Conservation (phyloP, 345 rosid species). For the Citrus sinensis region DNA sequence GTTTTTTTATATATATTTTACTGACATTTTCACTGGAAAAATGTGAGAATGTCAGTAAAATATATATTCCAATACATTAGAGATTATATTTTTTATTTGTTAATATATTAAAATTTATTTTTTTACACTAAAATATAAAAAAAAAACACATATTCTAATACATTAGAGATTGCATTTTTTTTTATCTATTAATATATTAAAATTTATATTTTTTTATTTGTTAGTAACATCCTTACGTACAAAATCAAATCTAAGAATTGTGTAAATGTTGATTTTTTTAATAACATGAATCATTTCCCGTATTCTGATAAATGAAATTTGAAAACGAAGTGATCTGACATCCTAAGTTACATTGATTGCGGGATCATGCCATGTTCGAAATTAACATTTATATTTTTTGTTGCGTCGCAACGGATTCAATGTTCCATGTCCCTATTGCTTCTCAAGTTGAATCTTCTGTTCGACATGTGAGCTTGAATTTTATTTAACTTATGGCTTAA, state of each 20-base stretch:
- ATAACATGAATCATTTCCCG: background rate
- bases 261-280: background rate
- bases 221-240: no score
- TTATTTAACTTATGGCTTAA: background rate
- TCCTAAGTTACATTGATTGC: background rate
- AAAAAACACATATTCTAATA: no score
- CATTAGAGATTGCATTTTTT: fast-evolving
- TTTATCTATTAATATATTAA: no score
- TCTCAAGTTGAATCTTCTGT: background rate
- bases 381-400: background rate
- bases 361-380: conserved; percentile 8
- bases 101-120: no score
- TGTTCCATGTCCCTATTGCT: background rate
- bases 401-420: conserved; percentile 6
- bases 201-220: no score
- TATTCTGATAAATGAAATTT: background rate
- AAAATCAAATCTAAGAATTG: no score
- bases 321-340: background rate
- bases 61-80: no score
- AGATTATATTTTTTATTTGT: no score
- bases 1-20: no score
- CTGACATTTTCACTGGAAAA: no score
- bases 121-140: no score
- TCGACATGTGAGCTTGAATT: conserved; percentile 24
- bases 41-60: no score